Conservation (phyloP, 164 flowering plant species). For the Cinnamomum micranthum region DNA sequence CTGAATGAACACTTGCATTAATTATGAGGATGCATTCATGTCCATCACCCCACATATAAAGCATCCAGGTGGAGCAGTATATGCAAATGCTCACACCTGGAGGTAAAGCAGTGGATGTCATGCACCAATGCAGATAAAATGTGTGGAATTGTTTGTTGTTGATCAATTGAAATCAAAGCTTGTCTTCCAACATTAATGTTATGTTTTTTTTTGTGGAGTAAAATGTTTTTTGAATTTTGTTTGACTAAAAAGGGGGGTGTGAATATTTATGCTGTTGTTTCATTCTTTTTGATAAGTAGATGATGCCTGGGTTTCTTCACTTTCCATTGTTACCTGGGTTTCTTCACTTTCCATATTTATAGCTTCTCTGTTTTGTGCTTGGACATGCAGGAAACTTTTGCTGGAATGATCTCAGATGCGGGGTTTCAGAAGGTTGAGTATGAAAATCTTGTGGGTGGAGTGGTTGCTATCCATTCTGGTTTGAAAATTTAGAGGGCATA, state of each 20-base stretch:
- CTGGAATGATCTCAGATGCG: conserved; percentile 79
- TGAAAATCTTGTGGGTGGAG: conserved; percentile 91
- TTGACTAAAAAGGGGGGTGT: no score
- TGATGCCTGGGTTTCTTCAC: no score
- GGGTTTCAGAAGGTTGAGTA: conserved; percentile 94
- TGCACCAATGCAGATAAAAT: no score
- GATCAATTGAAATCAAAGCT: no score
- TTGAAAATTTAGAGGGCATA: conserved; percentile 30
- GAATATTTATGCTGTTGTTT: background rate
- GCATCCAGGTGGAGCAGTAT: background rate
- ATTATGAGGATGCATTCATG: background rate
- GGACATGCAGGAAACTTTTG: conserved; percentile 71
- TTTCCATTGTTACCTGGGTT: no score
- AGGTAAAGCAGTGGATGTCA: no score
- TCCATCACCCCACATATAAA: background rate
- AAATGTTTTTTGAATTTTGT: no score
- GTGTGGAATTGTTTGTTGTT: no score
- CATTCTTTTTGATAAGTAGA: no score
- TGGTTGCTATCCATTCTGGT: conserved; percentile 91
- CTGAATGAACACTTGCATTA: background rate
- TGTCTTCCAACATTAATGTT: no score
- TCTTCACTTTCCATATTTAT: background rate
- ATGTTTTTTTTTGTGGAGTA: no score
- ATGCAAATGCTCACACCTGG: background rate
- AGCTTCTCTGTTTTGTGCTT: conserved; percentile 1